phyloP scores from a whole-genome alignment of 257 asterid species.

The Solanum sparsipilum region DNA sequence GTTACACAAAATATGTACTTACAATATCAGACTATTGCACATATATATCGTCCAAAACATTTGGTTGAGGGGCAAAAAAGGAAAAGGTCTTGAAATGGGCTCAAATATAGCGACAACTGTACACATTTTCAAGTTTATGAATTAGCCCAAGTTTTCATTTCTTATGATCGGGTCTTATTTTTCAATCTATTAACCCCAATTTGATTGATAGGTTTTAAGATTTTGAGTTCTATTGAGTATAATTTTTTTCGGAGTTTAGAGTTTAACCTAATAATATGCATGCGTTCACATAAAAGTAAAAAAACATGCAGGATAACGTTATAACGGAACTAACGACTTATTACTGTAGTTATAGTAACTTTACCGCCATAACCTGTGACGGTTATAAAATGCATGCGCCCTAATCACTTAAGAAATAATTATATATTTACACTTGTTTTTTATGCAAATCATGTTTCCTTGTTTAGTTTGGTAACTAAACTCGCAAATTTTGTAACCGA shows the following conservation, averaged over 20 bases:
- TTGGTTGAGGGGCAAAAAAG: background rate
- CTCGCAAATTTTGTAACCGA: background rate
- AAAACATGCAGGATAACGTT: background rate
- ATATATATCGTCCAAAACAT: background rate
- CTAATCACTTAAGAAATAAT: background rate
- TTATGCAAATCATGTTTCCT: background rate
- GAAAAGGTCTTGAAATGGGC: background rate
- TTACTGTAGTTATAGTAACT: background rate
- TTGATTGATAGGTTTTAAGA: background rate
- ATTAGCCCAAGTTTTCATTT: background rate
- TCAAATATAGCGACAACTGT: background rate
- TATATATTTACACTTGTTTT: no score
- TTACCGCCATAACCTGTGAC: background rate
- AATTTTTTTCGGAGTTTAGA: background rate
- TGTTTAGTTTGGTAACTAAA: background rate
- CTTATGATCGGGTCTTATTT: background rate
- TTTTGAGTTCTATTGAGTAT: background rate
- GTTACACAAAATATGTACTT: background rate
- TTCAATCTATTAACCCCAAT: background rate
- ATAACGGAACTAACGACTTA: background rate
- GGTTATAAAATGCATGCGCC: background rate
- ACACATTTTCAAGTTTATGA: background rate
- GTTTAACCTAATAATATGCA: background rate
- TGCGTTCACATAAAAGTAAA: background rate
- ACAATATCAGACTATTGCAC: background rate